Evolutionary conservation across 768 basidiomycete species (phyloP).

Genomic region (Collybia sp.): DNA sequence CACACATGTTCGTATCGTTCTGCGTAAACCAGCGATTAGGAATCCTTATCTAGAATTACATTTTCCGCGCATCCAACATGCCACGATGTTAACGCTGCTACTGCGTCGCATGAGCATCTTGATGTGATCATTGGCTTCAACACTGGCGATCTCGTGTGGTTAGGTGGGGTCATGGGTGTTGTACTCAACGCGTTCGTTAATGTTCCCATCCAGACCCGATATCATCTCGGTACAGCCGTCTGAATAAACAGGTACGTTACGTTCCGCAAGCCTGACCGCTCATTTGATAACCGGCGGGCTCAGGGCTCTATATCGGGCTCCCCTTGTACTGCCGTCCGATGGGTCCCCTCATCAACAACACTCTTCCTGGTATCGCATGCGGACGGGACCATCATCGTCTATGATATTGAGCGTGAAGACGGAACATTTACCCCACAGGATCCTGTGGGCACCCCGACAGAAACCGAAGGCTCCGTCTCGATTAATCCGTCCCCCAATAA

Average conservation of each 20-base stretch:
- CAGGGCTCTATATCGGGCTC: slow-evolving; percentile 78
- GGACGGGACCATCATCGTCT: slow-evolving; percentile 85
- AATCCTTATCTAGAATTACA: slow-evolving; percentile 78
- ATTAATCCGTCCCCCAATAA: slow-evolving; percentile 25
- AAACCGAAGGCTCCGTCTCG: slow-evolving; percentile 18
- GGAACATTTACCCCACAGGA: slow-evolving; percentile 65
- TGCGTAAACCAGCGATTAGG: slow-evolving; percentile 40
- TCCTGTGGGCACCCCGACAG: slow-evolving; percentile 32
- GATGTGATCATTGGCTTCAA: slow-evolving; percentile 91
- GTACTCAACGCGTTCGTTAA: slow-evolving; percentile 4
- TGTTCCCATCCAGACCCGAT: slow-evolving; percentile 57
- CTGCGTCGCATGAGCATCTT: slow-evolving; percentile 72
- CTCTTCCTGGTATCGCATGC: slow-evolving; percentile 86
- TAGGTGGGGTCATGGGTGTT: slow-evolving; percentile 48
- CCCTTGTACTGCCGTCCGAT: slow-evolving; percentile 83
- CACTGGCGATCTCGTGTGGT: slow-evolving; percentile 95
- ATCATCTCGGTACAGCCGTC: slow-evolving; percentile 73
- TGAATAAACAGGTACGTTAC: slow-evolving; percentile 72
- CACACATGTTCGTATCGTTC: not conserved
- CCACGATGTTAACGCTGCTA: slow-evolving; percentile 79
- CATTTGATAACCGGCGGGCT: not conserved
- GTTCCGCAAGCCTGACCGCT: not conserved
- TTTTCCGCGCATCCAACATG: slow-evolving; percentile 89
- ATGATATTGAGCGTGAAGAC: slow-evolving; percentile 90
- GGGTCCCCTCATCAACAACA: slow-evolving; percentile 78